These are phyloP conservation scores for Paecilomyces dactylethromorphus DNA, from an alignment of 2,329 filamentous ascomycete species.

Conservation along the genomic window DNA sequence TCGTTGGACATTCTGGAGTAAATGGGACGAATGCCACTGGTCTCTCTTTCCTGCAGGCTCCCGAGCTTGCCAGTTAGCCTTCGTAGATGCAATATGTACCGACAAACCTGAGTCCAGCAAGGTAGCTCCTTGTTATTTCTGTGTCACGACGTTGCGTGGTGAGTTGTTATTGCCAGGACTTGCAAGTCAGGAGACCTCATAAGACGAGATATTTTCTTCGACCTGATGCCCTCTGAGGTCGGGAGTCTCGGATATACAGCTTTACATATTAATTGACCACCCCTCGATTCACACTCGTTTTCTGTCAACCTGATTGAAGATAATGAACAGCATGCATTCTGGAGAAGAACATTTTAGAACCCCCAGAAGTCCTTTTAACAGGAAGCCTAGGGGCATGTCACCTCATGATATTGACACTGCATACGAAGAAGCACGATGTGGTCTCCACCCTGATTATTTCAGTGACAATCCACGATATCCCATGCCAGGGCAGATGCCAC, in stretches of 20 bases:
- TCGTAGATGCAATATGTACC: neutral
- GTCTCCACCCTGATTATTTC: slow-evolving; percentile 10
- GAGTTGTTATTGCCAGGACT: neutral
- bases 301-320: neutral
- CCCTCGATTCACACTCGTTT: neutral
- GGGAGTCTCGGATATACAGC: neutral
- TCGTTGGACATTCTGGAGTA: neutral
- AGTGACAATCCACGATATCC: slow-evolving; percentile 3
- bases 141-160: neutral
- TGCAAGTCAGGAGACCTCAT: neutral
- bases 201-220: neutral
- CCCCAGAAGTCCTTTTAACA: slow-evolving; percentile 8
- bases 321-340: slow-evolving; percentile 6
- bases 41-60: neutral
- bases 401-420: slow-evolving; percentile 12
- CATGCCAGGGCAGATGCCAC: neutral
- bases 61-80: neutral
- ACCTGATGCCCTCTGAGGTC: neutral
- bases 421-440: slow-evolving; percentile 12
- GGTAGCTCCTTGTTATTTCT: neutral
- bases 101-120: neutral
- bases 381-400: slow-evolving; percentile 11
- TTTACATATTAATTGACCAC: neutral
- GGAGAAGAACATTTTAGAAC: slow-evolving; percentile 10
- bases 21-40: neutral